Evolutionary conservation across 768 basidiomycete genomes (phyloP).

Genomic region (Exsudoporus frostii): DNA sequence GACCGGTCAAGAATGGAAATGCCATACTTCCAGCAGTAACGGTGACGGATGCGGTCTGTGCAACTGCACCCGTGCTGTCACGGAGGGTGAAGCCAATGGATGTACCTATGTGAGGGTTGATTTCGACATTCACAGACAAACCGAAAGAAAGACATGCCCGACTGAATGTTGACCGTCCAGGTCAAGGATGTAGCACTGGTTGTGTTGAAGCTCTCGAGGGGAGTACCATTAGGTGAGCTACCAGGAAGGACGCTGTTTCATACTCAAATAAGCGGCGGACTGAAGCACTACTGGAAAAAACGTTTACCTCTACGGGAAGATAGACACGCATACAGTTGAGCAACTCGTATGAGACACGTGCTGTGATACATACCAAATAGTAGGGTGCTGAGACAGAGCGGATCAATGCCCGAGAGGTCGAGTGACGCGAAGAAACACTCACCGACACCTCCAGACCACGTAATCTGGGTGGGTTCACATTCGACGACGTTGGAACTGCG

Average conservation of each 20-base stretch:
- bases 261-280: not conserved
- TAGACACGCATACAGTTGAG: not conserved
- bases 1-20: not conserved
- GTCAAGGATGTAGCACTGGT: slow-evolving; percentile 40
- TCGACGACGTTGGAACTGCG: slow-evolving; percentile 45
- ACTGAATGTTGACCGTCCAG: slow-evolving; percentile 53
- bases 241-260: slow-evolving; percentile 53
- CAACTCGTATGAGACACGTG: not conserved
- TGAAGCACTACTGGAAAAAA: not conserved
- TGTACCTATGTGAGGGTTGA: slow-evolving; percentile 35
- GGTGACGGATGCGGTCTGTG: slow-evolving; percentile 52
- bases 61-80: slow-evolving; percentile 52
- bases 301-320: slow-evolving; percentile 37
- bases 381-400: slow-evolving; percentile 47
- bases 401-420: not conserved
- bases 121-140: not conserved
- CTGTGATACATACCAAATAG: slow-evolving; percentile 51
- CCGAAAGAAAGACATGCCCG: slow-evolving; percentile 32
- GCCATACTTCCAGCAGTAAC: slow-evolving; percentile 49
- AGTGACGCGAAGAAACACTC: slow-evolving; percentile 22
- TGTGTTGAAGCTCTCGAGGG: slow-evolving; percentile 47
- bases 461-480: slow-evolving; percentile 56
- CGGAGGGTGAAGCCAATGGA: slow-evolving; percentile 55
- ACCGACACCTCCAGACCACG: slow-evolving; percentile 59
- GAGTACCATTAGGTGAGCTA: slow-evolving; percentile 37